phyloP scores from a whole-genome alignment of 2,329 filamentous ascomycete genomes.

The Aspergillus sp. region DNA sequence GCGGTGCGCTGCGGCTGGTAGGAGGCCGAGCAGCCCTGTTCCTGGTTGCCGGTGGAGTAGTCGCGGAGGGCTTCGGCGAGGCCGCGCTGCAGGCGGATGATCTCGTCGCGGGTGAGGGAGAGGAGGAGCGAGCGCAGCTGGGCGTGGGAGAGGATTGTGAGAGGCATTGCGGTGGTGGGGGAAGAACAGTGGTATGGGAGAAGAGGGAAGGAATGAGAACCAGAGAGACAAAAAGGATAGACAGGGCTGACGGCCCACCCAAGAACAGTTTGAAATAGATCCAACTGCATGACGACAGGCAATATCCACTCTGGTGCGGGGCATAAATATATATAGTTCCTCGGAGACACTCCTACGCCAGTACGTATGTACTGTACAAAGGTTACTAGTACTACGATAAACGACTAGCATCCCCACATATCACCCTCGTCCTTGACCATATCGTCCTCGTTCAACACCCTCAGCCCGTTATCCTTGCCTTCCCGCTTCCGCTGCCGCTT shows the following conservation, averaged over 20 bases:
- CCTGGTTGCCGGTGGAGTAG: constrained; percentile 55
- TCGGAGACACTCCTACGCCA: too few species aligned
- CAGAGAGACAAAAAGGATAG: too few species aligned
- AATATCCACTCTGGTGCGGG: too few species aligned
- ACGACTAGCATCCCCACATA: constrained; percentile 34
- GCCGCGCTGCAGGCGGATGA: constrained; percentile 47
- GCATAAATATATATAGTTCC: too few species aligned
- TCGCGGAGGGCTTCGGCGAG: constrained; percentile 54
- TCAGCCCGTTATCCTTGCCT: constrained; percentile 34
- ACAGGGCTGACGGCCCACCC: too few species aligned
- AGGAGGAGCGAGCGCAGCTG: constrained; percentile 49
- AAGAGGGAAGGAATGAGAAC: too few species aligned
- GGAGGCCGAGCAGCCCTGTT: constrained; percentile 47
- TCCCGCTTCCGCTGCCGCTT: constrained; percentile 35
- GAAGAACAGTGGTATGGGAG: too few species aligned
- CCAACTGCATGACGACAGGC: too few species aligned
- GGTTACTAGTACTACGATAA: too few species aligned
- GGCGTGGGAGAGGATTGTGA: constrained; percentile 50
- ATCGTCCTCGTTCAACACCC: constrained; percentile 39
- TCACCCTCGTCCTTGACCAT: constrained; percentile 37
- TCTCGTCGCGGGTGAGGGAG: constrained; percentile 47
- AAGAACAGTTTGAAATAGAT: too few species aligned
- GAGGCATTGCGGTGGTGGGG: too few species aligned
- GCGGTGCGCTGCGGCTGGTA: constrained; percentile 55
- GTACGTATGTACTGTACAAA: too few species aligned